phyloP scores from a whole-genome alignment of 192 early-diverging fungal species.

The Coemansia nantahalensis region DNA sequence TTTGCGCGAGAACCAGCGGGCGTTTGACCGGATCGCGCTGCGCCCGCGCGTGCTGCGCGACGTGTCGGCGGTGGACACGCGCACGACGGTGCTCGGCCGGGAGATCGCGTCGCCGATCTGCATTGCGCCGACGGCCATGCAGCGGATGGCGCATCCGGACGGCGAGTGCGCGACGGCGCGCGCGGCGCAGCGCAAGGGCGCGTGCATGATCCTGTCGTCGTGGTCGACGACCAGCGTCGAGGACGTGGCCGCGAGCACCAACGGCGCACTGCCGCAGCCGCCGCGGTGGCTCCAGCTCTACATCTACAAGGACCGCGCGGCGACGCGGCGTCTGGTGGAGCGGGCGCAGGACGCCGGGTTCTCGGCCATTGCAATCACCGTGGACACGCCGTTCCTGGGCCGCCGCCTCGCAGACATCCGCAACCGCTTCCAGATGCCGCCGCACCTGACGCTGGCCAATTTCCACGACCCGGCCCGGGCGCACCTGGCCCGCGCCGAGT shows the following conservation, averaged over 20 bases:
- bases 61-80: slow-evolving; percentile 60
- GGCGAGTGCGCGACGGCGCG: slow-evolving; percentile 65
- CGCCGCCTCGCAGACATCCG: slow-evolving; percentile 58
- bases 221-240: slow-evolving; percentile 65
- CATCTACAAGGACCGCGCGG: slow-evolving; percentile 68
- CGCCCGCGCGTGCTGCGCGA: slow-evolving; percentile 73
- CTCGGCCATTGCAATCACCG: slow-evolving; percentile 61
- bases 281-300: slow-evolving; percentile 76
- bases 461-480: slow-evolving; percentile 42
- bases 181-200: slow-evolving; percentile 35
- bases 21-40: no score
- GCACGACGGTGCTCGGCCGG: slow-evolving; percentile 58
- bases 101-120: slow-evolving; percentile 64
- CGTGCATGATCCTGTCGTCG: slow-evolving; percentile 58
- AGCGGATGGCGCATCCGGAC: slow-evolving; percentile 64
- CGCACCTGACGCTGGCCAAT: slow-evolving; percentile 65
- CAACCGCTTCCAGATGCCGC: slow-evolving; percentile 59
- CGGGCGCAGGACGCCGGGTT: slow-evolving; percentile 72
- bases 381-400: slow-evolving; percentile 58
- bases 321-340: slow-evolving; percentile 61
- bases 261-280: not conserved
- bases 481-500: slow-evolving; percentile 14
- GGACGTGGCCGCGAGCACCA: slow-evolving; percentile 52
- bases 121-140: slow-evolving; percentile 79
- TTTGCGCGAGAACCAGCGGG: no score